Conservation (phyloP, 495 filamentous ascomycete species). For the Durotheca rogersii region DNA sequence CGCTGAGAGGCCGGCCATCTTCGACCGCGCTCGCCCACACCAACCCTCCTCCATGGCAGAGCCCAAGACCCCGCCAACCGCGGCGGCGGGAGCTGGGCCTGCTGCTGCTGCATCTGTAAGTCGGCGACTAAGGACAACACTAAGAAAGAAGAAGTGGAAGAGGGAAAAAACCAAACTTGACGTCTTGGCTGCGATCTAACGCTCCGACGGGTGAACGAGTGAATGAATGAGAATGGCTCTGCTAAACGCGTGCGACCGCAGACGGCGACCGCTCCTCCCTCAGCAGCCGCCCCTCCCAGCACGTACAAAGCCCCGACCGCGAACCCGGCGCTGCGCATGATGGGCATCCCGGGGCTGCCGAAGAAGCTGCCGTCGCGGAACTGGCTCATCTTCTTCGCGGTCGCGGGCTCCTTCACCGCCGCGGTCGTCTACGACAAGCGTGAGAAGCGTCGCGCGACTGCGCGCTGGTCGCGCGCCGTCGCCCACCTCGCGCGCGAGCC, state of each 20-base stretch:
- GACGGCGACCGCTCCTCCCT: slow-evolving; percentile 28
- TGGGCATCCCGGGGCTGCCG: slow-evolving; percentile 78
- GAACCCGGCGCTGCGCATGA: slow-evolving; percentile 72
- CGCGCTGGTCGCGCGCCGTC: slow-evolving; percentile 85
- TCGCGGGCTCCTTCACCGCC: slow-evolving; percentile 73
- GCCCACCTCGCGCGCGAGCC: slow-evolving; percentile 82
- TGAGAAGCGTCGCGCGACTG: slow-evolving; percentile 77
- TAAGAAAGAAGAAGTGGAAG: too few species aligned
- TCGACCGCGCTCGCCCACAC: too few species aligned
- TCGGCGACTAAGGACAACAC: background rate
- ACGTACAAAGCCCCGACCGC: slow-evolving; percentile 53
- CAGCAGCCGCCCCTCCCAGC: too few species aligned
- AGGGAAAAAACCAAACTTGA: too few species aligned
- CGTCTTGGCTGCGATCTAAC: too few species aligned
- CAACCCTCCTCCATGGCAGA: slow-evolving; percentile 21
- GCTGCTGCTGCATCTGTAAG: slow-evolving; percentile 10
- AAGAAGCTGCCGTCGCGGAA: slow-evolving; percentile 91
- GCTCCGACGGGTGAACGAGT: too few species aligned
- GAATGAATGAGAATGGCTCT: too few species aligned
- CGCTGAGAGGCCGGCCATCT: too few species aligned
- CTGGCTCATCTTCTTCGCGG: slow-evolving; percentile 90
- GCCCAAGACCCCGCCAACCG: slow-evolving; percentile 15
- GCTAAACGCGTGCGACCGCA: slow-evolving; percentile 10
- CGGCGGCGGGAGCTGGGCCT: slow-evolving; percentile 10
- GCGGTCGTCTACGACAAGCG: slow-evolving; percentile 86